A percentile compares a stretch with the other conserved stretches of the same genome.
Conservation (phyloP, 345 rosid species). For the Eutrema heterophyllum region DNA sequence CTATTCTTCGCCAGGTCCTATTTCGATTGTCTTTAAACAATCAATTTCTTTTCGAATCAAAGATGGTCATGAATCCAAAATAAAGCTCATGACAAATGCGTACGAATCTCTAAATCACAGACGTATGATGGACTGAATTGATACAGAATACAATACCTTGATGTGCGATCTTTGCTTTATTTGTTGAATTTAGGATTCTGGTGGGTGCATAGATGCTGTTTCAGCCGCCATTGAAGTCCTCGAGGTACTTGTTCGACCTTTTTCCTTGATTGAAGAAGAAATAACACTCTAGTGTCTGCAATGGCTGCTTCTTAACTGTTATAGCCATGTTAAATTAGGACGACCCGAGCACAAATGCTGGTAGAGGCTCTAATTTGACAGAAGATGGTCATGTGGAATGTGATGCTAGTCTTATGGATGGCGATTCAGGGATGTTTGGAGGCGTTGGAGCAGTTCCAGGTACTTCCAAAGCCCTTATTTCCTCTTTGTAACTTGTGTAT, state of each 20-base stretch:
- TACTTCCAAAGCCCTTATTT: slow-evolving; percentile 18
- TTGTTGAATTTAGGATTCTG: slow-evolving; percentile 45
- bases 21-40: not conserved
- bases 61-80: not conserved
- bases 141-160: not conserved
- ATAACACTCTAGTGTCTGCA: not conserved
- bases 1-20: slow-evolving; percentile 68
- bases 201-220: slow-evolving; percentile 73
- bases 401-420: slow-evolving; percentile 96
- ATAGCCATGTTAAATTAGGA: slow-evolving; percentile 37
- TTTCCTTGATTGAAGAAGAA: not conserved
- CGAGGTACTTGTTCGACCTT: slow-evolving; percentile 47
- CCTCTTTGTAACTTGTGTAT: not conserved
- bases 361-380: slow-evolving; percentile 91
- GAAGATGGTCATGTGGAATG: slow-evolving; percentile 92
- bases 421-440: slow-evolving; percentile 77
- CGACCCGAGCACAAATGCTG: slow-evolving; percentile 89
- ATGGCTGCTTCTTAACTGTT: not conserved
- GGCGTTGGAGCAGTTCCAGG: slow-evolving; percentile 98
- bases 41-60: not conserved
- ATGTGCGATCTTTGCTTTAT: not conserved
- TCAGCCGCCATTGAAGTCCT: slow-evolving; percentile 83
- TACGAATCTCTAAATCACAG: not conserved
- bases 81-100: not conserved
- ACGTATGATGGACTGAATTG: not conserved